Evolutionary conservation across 2,329 filamentous ascomycete genomes (phyloP).

Genomic region (Colletotrichum aenigma): DNA sequence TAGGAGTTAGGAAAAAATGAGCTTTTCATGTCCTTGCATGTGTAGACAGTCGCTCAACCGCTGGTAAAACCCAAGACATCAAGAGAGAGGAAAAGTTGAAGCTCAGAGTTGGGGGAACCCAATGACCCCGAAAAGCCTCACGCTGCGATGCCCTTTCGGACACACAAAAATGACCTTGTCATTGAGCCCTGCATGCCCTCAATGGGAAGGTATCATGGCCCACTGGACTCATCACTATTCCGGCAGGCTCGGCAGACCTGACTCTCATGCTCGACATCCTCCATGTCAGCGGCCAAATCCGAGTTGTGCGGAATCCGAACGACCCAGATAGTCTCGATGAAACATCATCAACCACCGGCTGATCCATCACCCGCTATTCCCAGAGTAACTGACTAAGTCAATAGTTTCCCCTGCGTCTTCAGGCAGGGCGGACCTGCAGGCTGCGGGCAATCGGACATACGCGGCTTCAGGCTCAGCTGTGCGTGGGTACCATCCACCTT

Average conservation of each 20-base stretch:
- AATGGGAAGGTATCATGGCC: not conserved
- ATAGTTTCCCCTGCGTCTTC: not conserved
- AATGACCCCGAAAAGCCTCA: not conserved
- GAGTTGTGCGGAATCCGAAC: not conserved
- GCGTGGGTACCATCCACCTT: not conserved
- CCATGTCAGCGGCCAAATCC: not conserved
- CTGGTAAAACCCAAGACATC: not conserved
- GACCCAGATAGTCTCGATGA: not conserved
- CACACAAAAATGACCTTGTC: not conserved
- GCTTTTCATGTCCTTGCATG: not conserved
- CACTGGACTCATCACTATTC: not conserved
- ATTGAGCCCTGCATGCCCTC: not conserved
- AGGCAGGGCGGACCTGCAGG: not conserved
- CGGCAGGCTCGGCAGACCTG: not conserved
- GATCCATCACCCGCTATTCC: not conserved
- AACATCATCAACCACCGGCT: not conserved
- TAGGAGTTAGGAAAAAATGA: not conserved
- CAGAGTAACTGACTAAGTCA: not conserved
- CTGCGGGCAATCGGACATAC: not conserved
- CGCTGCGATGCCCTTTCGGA: not conserved
- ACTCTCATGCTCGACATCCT: not conserved
- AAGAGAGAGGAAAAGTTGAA: not conserved
- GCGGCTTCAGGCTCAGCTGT: not conserved
- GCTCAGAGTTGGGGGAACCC: not conserved
- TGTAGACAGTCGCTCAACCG: not conserved